Conservation (phyloP, 2,329 filamentous ascomycete species). For the Emmonsiellopsis sp. region DNA sequence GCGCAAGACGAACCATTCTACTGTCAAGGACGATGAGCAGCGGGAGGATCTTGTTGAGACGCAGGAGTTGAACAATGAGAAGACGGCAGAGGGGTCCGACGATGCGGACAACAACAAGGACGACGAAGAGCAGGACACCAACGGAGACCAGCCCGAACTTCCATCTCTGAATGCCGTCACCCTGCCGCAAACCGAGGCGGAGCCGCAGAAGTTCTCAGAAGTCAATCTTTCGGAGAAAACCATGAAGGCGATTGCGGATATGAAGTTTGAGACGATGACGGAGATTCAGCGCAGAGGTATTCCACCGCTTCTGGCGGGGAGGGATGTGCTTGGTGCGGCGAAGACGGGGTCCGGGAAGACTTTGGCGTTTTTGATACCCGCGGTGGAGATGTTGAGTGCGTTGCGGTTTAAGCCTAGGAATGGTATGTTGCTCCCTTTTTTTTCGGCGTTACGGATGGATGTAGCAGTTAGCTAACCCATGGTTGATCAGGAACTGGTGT, state of each 20-base stretch:
- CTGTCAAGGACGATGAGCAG: conserved; percentile 28
- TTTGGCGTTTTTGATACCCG: conserved; percentile 85
- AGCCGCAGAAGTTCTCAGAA: conserved; percentile 66
- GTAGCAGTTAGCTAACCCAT: not conserved
- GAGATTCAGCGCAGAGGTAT: conserved; percentile 86
- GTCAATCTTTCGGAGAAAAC: conserved; percentile 82
- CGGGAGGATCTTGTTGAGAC: conserved; percentile 16
- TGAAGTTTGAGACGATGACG: conserved; percentile 94
- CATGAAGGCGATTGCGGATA: conserved; percentile 75
- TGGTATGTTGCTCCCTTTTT: conserved; percentile 33
- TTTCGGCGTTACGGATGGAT: not conserved
- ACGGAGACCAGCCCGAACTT: conserved; percentile 35
- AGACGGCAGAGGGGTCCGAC: conserved; percentile 15
- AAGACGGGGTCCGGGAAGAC: conserved; percentile 98
- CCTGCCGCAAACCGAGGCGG: conserved; percentile 50
- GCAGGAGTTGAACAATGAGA: conserved; percentile 11
- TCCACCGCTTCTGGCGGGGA: conserved; percentile 76
- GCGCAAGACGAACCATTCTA: conserved; percentile 28
- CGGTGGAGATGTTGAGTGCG: conserved; percentile 83
- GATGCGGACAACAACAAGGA: conserved; percentile 22
- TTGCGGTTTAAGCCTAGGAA: conserved; percentile 92
- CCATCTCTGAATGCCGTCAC: conserved; percentile 45
- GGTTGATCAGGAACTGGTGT: conserved; percentile 59
- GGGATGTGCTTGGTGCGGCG: conserved; percentile 87
- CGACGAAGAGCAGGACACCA: conserved; percentile 18